Conservation (phyloP, 2,329 filamentous ascomycete species). For the Stachybotrys echinatus region DNA sequence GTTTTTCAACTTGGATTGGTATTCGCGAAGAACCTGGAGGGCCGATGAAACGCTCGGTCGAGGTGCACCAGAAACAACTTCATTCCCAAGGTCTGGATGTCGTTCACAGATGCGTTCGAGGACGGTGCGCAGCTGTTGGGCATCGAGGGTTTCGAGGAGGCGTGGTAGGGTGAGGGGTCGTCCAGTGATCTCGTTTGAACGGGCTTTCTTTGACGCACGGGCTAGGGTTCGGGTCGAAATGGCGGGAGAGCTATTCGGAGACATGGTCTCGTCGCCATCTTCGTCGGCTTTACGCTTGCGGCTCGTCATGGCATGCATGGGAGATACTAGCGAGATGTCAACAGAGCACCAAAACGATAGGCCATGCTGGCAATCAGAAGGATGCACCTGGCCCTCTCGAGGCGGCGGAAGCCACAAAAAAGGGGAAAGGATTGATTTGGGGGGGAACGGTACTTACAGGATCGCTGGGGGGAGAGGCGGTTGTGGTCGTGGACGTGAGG, state of each 20-base stretch:
- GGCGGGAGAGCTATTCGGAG: conserved; percentile 76
- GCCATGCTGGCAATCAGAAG: too few species aligned
- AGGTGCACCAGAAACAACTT: conserved; percentile 79
- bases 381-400: too few species aligned
- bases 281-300: conserved; percentile 85
- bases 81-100: conserved; percentile 78
- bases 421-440: not conserved
- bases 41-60: conserved; percentile 80
- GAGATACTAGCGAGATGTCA: conserved; percentile 28
- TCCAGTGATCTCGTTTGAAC: conserved; percentile 60
- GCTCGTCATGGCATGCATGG: conserved; percentile 48
- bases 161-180: conserved; percentile 55
- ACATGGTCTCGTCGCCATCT: conserved; percentile 81
- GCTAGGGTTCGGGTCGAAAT: conserved; percentile 63
- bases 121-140: conserved; percentile 74
- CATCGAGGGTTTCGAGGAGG: conserved; percentile 90
- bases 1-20: conserved; percentile 70
- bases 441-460: conserved; percentile 37
- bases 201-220: conserved; percentile 58
- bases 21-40: conserved; percentile 73
- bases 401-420: too few species aligned
- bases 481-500: conserved; percentile 53
- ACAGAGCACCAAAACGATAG: conserved; percentile 1
- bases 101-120: conserved; percentile 89
- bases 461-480: conserved; percentile 49